A percentile compares a stretch with the other conserved stretches of the same genome.
These are phyloP conservation scores for Discostella stelligeroides DNA, from an alignment of 108 stramenopile genomes.

Conservation along the genomic window DNA sequence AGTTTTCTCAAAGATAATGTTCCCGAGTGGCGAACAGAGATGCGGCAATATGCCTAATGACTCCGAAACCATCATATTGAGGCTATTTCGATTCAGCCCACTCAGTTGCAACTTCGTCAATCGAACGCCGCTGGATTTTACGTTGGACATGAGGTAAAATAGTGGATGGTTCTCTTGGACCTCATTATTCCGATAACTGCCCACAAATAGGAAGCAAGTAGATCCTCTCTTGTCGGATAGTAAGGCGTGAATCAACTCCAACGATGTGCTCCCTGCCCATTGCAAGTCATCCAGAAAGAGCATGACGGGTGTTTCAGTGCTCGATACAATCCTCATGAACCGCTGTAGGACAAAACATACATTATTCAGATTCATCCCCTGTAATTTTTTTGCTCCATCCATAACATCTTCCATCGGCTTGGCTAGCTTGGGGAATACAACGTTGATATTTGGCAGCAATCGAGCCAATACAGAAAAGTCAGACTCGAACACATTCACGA, in stretches of 20 bases:
- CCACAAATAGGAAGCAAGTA: slow-evolving; percentile 43
- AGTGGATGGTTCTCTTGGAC: slow-evolving; percentile 20
- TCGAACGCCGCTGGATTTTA: slow-evolving; percentile 14
- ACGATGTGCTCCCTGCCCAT: slow-evolving; percentile 38
- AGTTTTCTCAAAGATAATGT: slow-evolving; percentile 31
- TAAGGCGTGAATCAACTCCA: slow-evolving; percentile 22
- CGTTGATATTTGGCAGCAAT: slow-evolving; percentile 25
- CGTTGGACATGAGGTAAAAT: slow-evolving; percentile 8
- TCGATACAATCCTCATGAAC: slow-evolving; percentile 37
- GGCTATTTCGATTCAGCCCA: slow-evolving; percentile 25
- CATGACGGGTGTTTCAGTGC: slow-evolving; percentile 23
- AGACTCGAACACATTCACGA: slow-evolving; percentile 14
- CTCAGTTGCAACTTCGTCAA: slow-evolving; percentile 18
- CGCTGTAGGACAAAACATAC: slow-evolving; percentile 28
- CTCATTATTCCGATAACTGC: slow-evolving; percentile 39
- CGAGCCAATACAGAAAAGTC: slow-evolving; percentile 23
- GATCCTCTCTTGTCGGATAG: slow-evolving; percentile 28
- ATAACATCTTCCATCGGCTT: not conserved
- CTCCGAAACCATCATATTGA: slow-evolving; percentile 46
- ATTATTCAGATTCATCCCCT: slow-evolving; percentile 10
- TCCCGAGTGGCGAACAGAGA: slow-evolving; percentile 25
- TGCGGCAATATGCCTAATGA: slow-evolving; percentile 35
- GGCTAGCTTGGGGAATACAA: slow-evolving; percentile 1
- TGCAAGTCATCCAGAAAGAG: slow-evolving; percentile 54
- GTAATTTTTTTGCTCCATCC: not conserved